phyloP scores from a whole-genome alignment of 768 basidiomycete species.

The Phaeolepiota aurea region DNA sequence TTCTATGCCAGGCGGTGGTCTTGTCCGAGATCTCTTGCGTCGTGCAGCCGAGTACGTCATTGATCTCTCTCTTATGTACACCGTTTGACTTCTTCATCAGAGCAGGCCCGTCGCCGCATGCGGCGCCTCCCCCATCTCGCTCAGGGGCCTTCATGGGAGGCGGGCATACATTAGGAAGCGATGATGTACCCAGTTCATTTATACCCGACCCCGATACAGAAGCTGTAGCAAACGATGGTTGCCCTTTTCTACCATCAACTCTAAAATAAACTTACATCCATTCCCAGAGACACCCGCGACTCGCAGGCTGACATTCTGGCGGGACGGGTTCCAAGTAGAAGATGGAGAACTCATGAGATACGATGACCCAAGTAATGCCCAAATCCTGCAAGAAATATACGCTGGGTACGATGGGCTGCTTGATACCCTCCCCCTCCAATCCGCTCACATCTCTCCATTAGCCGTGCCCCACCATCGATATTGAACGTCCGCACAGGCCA shows the following conservation, averaged over 20 bases:
- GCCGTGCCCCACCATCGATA: conserved; percentile 71
- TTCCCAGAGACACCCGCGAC: conserved; percentile 45
- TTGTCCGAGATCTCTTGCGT: conserved; percentile 66
- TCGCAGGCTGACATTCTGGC: conserved; percentile 85
- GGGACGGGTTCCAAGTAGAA: conserved; percentile 87
- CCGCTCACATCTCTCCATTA: conserved; percentile 18
- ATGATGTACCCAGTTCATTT: conserved; percentile 73
- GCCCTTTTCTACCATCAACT: background rate
- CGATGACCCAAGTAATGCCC: conserved; percentile 66
- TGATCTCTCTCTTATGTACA: background rate
- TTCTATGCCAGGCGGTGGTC: conserved; percentile 42
- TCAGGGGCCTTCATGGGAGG: conserved; percentile 52
- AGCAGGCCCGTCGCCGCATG: conserved; percentile 21
- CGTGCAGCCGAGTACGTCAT: conserved; percentile 68
- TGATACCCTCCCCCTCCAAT: background rate
- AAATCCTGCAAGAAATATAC: conserved; percentile 68
- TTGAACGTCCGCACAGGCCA: conserved; percentile 71
- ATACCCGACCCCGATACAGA: conserved; percentile 64
- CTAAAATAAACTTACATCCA: background rate
- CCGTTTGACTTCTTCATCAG: conserved; percentile 14
- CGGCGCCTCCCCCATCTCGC: conserved; percentile 8
- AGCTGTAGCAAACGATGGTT: conserved; percentile 17
- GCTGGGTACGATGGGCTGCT: conserved; percentile 65
- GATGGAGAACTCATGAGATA: conserved; percentile 82
- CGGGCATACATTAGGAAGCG: conserved; percentile 83